Evolutionary conservation across 805 yeast species (phyloP).

Genomic region (Lachancea dasiensis): DNA sequence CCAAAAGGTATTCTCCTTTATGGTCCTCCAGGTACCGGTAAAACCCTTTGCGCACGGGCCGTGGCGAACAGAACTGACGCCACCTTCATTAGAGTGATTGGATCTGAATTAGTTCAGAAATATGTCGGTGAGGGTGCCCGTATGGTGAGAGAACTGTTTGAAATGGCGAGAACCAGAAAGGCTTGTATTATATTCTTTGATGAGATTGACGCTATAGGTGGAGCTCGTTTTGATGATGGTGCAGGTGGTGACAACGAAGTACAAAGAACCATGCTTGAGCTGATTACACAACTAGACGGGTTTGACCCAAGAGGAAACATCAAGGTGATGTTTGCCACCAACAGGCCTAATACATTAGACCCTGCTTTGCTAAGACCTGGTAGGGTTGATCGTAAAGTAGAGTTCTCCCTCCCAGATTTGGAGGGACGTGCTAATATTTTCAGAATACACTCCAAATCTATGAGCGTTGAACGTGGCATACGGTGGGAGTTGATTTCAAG

Average conservation of each 20-base stretch:
- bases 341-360: conserved; percentile 95
- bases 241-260: conserved; percentile 99
- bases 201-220: conserved; percentile 98
- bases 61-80: conserved; percentile 99
- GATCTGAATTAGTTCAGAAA: conserved; percentile 96
- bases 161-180: conserved; percentile 97
- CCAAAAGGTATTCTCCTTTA: conserved; percentile 95
- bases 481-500: conserved; percentile 98
- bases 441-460: conserved; percentile 93
- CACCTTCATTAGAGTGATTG: conserved; percentile 95
- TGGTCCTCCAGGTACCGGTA: conserved; percentile 99
- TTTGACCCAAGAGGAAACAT: conserved; percentile 98
- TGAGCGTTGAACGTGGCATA: conserved; percentile 96
- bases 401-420: conserved; percentile 90
- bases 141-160: conserved; percentile 97
- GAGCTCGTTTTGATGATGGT: conserved; percentile 99
- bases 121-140: conserved; percentile 99
- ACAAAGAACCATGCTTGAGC: conserved; percentile 97
- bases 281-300: conserved; percentile 96
- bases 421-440: conserved; percentile 98
- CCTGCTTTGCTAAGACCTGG: conserved; percentile 98
- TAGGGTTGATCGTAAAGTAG: conserved; percentile 97
- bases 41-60: conserved; percentile 96
- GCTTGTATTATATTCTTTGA: conserved; percentile 98
- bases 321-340: conserved; percentile 99